phyloP scores from a whole-genome alignment of 176 grass and related monocot genomes.

The Carex scoparia region DNA sequence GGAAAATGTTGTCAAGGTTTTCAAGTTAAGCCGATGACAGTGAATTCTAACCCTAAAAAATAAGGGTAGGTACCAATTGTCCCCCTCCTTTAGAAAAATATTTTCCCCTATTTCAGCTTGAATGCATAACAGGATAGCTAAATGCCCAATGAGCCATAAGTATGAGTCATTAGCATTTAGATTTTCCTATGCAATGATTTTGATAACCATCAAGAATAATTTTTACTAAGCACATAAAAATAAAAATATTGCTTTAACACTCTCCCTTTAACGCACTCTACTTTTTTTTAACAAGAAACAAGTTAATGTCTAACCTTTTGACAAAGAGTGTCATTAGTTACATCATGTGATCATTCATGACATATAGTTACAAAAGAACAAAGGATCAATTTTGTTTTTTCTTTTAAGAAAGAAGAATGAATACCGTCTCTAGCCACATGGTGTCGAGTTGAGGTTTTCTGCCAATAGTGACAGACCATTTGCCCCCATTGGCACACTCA shows the following conservation, averaged over 20 bases:
- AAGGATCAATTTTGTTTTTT: not conserved
- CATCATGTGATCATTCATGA: not conserved
- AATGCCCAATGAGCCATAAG: no score
- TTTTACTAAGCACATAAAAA: not conserved
- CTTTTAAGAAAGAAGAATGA: not conserved
- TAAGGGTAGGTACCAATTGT: no score
- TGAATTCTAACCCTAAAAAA: no score
- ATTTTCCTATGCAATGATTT: no score
- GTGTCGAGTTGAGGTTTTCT: conserved; percentile 74
- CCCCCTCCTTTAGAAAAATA: no score
- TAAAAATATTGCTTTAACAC: not conserved
- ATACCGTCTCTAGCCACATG: conserved; percentile 92
- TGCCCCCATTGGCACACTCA: conserved; percentile 94
- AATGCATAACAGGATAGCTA: no score
- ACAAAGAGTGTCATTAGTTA: not conserved
- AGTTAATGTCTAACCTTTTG: not conserved
- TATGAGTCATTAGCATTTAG: no score
- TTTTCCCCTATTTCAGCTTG: no score
- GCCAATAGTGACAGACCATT: conserved; percentile 75
- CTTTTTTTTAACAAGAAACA: not conserved
- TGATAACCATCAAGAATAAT: no score
- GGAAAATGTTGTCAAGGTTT: no score
- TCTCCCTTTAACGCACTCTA: not conserved
- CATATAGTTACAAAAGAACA: not conserved
- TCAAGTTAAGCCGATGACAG: no score